A percentile compares a stretch with the other conserved stretches of the same genome.
Evolutionary conservation across 306 rosid species (phyloP).

Genomic region (Lotus japonicus): DNA sequence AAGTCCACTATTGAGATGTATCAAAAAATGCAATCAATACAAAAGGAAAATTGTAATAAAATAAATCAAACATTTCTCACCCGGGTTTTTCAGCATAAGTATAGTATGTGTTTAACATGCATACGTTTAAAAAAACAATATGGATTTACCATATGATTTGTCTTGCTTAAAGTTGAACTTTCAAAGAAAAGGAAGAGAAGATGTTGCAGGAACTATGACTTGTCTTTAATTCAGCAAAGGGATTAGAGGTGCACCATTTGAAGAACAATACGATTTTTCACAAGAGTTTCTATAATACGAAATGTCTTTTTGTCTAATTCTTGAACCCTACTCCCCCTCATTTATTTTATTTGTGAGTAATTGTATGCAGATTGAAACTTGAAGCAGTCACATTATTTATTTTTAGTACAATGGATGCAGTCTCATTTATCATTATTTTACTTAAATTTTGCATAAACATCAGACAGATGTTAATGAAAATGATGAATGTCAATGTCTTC

Average conservation of each 20-base stretch:
- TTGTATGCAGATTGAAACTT: neutral
- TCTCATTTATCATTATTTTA: neutral
- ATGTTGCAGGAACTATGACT: neutral
- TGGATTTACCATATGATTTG: neutral
- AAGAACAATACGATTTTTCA: neutral
- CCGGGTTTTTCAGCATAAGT: too few relatives aligned
- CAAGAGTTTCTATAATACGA: neutral
- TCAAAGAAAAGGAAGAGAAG: neutral
- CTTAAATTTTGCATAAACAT: neutral
- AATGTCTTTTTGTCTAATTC: neutral
- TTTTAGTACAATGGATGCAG: neutral
- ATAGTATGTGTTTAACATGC: neutral
- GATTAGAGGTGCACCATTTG: conserved; percentile 1
- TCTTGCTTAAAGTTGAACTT: neutral
- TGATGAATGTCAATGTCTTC: neutral
- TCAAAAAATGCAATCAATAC: conserved; percentile 5
- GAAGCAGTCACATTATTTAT: neutral
- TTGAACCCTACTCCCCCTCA: neutral
- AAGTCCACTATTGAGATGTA: conserved; percentile 63
- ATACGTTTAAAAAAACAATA: neutral
- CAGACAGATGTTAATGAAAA: neutral
- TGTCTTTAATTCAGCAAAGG: neutral
- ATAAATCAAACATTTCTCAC: too few relatives aligned
- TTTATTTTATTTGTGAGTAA: neutral
- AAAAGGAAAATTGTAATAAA: too few relatives aligned